Percentiles rank a stretch among this genome's conserved stretches.
phyloP scores from a whole-genome alignment of 768 basidiomycete genomes.

The Phylloporus rhodoxanthus region DNA sequence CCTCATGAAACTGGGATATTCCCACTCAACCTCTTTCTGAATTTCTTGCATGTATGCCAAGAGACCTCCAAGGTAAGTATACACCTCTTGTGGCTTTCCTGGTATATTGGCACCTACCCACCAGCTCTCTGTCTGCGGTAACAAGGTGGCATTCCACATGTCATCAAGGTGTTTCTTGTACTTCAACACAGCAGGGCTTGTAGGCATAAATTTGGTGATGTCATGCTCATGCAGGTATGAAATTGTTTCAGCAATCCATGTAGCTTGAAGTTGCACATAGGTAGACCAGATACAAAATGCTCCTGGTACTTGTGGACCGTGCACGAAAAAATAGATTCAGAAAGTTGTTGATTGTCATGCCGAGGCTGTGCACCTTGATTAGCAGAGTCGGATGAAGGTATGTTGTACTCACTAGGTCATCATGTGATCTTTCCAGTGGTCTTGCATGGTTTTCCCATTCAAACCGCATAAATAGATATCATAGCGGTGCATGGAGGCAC shows the following conservation, averaged over 20 bases:
- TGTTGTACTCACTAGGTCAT: no score
- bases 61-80: background rate
- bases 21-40: background rate
- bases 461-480: no score
- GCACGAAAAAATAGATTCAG: no score
- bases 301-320: no score
- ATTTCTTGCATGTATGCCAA: slow-evolving; percentile 6
- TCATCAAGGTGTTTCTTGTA: slow-evolving; percentile 11
- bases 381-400: no score
- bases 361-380: no score
- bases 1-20: slow-evolving; percentile 3
- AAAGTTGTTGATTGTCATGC: no score
- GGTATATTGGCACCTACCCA: no score
- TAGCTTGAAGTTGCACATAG: slow-evolving; percentile 1
- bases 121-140: background rate
- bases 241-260: slow-evolving; percentile 10
- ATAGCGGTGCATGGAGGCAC: no score
- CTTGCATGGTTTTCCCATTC: no score
- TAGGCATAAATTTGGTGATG: slow-evolving; percentile 14
- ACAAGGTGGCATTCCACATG: background rate
- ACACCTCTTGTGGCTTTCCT: background rate
- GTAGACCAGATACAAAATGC: no score
- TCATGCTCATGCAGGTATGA: slow-evolving; percentile 4
- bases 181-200: background rate
- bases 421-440: no score